A percentile compares a stretch with the other conserved stretches of the same genome.
Conservation (phyloP, 148 eudicot genomes). For the Vaccinium vitisidaea region DNA sequence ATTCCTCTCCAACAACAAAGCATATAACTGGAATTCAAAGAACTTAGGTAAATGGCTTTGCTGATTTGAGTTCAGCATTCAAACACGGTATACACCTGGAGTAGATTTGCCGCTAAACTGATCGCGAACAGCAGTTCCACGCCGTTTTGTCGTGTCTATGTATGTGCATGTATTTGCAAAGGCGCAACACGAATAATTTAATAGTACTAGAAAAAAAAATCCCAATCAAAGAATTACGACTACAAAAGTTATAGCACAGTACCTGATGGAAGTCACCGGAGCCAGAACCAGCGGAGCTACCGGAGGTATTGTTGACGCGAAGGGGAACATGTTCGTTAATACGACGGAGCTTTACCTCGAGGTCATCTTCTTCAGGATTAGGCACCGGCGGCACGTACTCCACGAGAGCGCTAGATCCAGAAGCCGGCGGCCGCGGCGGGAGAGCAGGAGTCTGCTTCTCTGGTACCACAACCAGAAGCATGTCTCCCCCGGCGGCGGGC, state of each 20-base stretch:
- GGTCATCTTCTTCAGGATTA: constrained; percentile 76
- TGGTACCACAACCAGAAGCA: constrained; percentile 50
- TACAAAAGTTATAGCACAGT: background rate
- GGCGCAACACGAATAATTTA: too few species aligned
- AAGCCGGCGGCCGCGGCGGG: constrained; percentile 59
- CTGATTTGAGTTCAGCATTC: background rate
- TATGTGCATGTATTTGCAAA: background rate
- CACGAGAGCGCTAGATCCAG: constrained; percentile 58
- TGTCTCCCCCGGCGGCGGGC: constrained; percentile 49
- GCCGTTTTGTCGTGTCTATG: background rate
- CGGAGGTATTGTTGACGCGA: constrained; percentile 94
- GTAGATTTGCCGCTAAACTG: background rate
- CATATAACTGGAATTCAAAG: background rate
- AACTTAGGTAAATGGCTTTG: background rate
- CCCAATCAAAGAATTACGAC: background rate
- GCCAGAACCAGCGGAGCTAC: constrained; percentile 98
- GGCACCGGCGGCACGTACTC: constrained; percentile 62
- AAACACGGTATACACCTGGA: background rate
- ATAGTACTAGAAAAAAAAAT: background rate
- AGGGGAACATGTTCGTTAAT: constrained; percentile 87
- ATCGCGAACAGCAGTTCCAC: background rate
- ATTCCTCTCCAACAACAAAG: background rate
- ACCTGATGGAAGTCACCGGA: constrained; percentile 99
- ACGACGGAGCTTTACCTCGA: constrained; percentile 84
- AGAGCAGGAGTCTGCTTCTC: constrained; percentile 34